Base-by-base conservation (phyloP, 2,329 filamentous ascomycete genomes). In the Colletotrichum acutatum region DNA sequence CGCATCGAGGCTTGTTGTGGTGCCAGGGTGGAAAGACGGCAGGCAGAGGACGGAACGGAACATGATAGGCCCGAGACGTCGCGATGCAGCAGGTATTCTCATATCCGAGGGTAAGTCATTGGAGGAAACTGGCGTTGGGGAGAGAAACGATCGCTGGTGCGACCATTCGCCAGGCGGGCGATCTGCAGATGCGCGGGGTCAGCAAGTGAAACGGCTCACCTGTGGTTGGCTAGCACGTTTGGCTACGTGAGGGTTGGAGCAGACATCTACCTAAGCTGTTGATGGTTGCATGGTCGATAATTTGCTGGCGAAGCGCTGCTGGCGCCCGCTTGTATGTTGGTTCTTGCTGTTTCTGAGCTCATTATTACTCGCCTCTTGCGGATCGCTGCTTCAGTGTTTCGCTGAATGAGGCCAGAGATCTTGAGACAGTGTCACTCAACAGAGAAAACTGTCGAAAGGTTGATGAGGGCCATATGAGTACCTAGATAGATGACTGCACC, bases 161-260 rank as follows among this genome's bases (percentile, higher is more conserved):
- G 56, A 61, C 46, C 37, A n/a, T 42, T 56, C 61, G 32, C 59
- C 32, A 61, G 28, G 22, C 49, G 56, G 62, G 54, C 63, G 71
- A 72, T 74, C 68, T 74, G 63, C 71, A 68, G 57, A 62, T 58
- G 64, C 57, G 62, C 72, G 71, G 68, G 71, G 58, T 34, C 54
- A 62, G 52, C 32, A 62, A 30, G 30, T 59, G 11, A 42, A 66
- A 68, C 54, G 52, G 53, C 62, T 63, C 52, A 30, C 52, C 22
- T 32, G n/a, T 72, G 71, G 71, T 67, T 72, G 71, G 68, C 32
- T 59, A 24, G 52, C 19, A 49, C 54, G 16, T 14, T 42, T 42
- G 37, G 37, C 37, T 42, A 42, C 16, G 37, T 49, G 42, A 22
- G 37, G 37, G 56, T 28, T 62, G 69, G 65, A 52, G 42, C 32